Percentiles rank a stretch among this genome's conserved stretches.
phyloP scores from a whole-genome alignment of 2,329 filamentous ascomycete species.

The Coniochaeta sp. region DNA sequence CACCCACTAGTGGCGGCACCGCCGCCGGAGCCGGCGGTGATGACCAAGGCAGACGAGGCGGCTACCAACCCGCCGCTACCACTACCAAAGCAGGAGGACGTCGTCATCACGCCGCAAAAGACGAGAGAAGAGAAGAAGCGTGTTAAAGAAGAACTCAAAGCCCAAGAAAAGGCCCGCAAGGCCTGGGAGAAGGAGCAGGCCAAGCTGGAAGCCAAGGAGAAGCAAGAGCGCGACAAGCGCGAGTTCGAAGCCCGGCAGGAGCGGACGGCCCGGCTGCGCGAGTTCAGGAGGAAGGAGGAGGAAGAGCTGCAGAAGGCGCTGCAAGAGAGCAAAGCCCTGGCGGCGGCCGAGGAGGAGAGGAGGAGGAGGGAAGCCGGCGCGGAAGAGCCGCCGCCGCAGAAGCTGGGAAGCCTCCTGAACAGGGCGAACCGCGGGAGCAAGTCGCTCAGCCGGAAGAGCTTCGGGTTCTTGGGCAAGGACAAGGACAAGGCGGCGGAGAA shows the following conservation, averaged over 20 bases:
- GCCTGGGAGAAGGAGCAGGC: constrained; percentile 33
- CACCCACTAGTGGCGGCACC: constrained; percentile 21
- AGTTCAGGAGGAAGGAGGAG: constrained; percentile 45
- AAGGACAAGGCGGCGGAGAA: background rate
- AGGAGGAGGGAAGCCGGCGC: constrained; percentile 27
- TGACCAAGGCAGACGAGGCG: constrained; percentile 14
- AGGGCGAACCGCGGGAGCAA: constrained; percentile 67
- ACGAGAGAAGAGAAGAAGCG: constrained; percentile 56
- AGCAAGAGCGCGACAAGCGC: constrained; percentile 20
- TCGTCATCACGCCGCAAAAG: constrained; percentile 16
- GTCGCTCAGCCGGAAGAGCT: constrained; percentile 71
- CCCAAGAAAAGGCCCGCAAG: constrained; percentile 41
- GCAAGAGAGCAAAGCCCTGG: constrained; percentile 58
- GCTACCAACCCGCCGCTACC: constrained; percentile 9
- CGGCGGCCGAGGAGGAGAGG: constrained; percentile 42
- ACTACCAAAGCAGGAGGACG: background rate
- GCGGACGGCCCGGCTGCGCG: constrained; percentile 22
- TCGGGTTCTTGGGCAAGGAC: constrained; percentile 53
- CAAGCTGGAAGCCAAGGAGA: constrained; percentile 30
- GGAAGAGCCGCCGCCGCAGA: constrained; percentile 7
- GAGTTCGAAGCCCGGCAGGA: background rate
- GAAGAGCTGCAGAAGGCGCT: constrained; percentile 56
- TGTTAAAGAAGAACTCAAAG: constrained; percentile 62
- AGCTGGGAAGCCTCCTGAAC: constrained; percentile 42
- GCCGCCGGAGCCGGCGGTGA: constrained; percentile 16